Percentiles rank a stretch among this genome's conserved stretches.
These are phyloP conservation scores for Musa schizocarpa DNA, from an alignment of 176 grass and related monocot genomes.

Conservation along the genomic window DNA sequence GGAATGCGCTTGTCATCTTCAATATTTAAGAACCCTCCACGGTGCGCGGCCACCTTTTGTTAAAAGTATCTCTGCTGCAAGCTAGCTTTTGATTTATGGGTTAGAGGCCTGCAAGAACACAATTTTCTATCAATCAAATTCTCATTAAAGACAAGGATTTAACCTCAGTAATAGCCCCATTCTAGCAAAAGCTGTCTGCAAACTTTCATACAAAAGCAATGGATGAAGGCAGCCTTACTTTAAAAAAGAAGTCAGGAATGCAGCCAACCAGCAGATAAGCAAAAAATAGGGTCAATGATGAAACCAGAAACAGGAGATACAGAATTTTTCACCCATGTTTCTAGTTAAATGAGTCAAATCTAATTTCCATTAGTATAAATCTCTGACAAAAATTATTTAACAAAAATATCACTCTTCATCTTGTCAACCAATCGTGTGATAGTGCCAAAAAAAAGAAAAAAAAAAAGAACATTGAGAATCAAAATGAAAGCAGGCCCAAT, in stretches of 20 bases:
- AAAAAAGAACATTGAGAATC: neutral
- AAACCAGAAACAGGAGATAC: neutral
- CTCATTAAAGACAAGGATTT: neutral
- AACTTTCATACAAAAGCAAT: too few species aligned
- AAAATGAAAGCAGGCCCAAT: too few species aligned
- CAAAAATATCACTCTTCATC: neutral
- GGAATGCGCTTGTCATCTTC: conserved; percentile 26
- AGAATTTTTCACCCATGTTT: neutral
- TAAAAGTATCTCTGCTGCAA: conserved; percentile 39
- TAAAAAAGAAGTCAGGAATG: too few species aligned
- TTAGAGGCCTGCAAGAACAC: conserved; percentile 52
- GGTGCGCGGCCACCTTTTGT: conserved; percentile 37
- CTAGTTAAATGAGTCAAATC: neutral
- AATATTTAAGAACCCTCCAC: conserved; percentile 28
- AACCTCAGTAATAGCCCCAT: neutral
- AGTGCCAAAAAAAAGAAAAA: too few species aligned
- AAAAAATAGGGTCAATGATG: too few species aligned
- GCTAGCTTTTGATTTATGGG: conserved; percentile 35
- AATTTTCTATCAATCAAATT: neutral
- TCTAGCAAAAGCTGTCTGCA: too few species aligned
- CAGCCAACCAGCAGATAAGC: too few species aligned
- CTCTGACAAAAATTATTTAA: neutral
- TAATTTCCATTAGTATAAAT: neutral
- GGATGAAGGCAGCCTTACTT: too few species aligned
- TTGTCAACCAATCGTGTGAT: neutral